A percentile compares a stretch with the other conserved stretches of the same genome.
phyloP scores from a whole-genome alignment of 2,329 filamentous ascomycete species.

The Pestalotiopsis sp. region DNA sequence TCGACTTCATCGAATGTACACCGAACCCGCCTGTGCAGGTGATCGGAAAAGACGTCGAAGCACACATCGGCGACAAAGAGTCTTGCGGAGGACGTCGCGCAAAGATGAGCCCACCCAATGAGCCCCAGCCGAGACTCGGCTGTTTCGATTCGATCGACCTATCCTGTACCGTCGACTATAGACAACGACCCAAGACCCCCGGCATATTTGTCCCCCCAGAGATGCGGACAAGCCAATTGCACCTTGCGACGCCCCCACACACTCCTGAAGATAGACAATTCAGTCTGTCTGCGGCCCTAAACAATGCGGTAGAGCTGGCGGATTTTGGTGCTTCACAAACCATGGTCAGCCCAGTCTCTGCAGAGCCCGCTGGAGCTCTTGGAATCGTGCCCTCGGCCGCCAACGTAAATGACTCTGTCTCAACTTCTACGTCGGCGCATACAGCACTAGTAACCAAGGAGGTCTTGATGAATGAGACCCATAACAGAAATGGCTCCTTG shows the following conservation, averaged over 20 bases:
- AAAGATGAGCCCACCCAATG: neutral
- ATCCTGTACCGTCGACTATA: neutral
- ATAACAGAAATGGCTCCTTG: no score
- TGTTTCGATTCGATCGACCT: conserved; percentile 30
- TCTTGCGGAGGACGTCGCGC: neutral
- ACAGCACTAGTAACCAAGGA: no score
- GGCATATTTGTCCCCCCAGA: neutral
- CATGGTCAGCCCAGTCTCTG: neutral
- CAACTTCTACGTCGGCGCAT: no score
- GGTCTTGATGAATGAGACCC: no score
- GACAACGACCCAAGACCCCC: neutral
- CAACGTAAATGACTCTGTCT: no score
- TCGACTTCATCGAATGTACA: neutral
- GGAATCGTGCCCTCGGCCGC: neutral
- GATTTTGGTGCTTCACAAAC: neutral
- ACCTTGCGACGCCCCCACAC: neutral
- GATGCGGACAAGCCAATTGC: neutral
- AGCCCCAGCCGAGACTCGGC: neutral
- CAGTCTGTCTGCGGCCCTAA: neutral
- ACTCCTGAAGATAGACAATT: neutral
- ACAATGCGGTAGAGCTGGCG: neutral
- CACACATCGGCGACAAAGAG: neutral
- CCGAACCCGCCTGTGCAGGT: neutral
- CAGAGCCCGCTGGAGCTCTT: neutral
- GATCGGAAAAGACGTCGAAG: neutral